Conservation (phyloP, 1,139 yeast species). For the Nematodospora anomalae region DNA sequence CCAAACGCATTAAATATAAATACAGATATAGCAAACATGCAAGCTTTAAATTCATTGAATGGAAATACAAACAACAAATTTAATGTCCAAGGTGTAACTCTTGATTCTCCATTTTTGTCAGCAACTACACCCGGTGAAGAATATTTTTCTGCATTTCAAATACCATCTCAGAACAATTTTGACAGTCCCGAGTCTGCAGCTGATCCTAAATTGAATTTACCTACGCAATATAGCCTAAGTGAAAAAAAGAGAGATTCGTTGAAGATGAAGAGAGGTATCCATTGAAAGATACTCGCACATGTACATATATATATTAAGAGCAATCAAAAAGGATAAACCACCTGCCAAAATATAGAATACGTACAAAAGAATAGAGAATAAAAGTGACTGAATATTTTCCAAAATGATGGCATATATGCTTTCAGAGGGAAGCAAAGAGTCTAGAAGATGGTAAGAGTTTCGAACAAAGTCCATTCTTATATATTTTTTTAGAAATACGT, state of each 20-base stretch:
- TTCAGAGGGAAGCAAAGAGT: too few relatives aligned
- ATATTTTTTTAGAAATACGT: too few relatives aligned
- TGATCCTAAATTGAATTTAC: constrained; percentile 9
- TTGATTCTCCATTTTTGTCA: constrained; percentile 48
- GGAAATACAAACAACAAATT: constrained; percentile 16
- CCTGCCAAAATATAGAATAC: too few relatives aligned
- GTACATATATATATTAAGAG: too few relatives aligned
- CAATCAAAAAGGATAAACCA: too few relatives aligned
- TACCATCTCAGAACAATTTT: too few relatives aligned
- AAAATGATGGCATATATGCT: too few relatives aligned
- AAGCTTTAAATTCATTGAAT: constrained; percentile 29
- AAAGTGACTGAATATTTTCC: too few relatives aligned
- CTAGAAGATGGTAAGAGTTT: too few relatives aligned
- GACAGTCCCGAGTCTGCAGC: constrained; percentile 9
- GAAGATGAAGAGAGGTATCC: constrained; percentile 49
- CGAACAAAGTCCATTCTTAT: too few relatives aligned
- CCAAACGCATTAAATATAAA: constrained; percentile 43
- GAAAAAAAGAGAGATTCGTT: constrained; percentile 51
- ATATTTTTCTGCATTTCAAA: constrained; percentile 20
- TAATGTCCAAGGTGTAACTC: constrained; percentile 21
- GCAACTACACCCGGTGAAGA: constrained; percentile 42
- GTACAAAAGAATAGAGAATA: too few relatives aligned
- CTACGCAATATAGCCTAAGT: constrained; percentile 29
- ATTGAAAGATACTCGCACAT: too few relatives aligned
- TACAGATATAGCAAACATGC: constrained; percentile 36